phyloP scores from a whole-genome alignment of 208 protist genomes.

The Trypanosoma theileri region DNA sequence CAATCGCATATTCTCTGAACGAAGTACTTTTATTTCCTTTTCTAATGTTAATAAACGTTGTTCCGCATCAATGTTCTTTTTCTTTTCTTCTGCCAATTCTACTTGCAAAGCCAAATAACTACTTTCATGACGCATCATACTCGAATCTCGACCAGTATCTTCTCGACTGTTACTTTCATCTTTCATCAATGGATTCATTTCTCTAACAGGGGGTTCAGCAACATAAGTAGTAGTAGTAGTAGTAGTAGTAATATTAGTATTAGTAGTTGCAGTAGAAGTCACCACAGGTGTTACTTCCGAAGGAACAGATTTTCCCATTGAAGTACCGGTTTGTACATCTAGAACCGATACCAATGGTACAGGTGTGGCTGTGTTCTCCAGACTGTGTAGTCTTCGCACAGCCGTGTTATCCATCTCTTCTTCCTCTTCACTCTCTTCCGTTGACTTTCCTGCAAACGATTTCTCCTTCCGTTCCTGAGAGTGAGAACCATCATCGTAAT shows the following conservation, averaged over 20 bases:
- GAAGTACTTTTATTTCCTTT: slow-evolving; percentile 47
- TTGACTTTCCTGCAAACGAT: not conserved
- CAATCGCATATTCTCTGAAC: slow-evolving; percentile 39
- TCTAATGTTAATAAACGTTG: slow-evolving; percentile 45
- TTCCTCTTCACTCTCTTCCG: not conserved
- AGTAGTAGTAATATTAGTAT: not conserved
- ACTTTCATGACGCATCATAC: not conserved
- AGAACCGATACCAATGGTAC: not conserved
- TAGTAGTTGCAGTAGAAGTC: not conserved
- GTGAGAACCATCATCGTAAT: not conserved
- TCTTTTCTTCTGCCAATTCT: slow-evolving; percentile 69
- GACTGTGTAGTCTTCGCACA: not conserved
- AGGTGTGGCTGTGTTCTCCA: not conserved
- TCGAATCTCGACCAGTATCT: not conserved
- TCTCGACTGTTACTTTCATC: not conserved
- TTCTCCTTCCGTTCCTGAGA: no score
- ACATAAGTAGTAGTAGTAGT: no score
- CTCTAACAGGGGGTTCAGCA: no score
- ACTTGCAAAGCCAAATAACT: slow-evolving; percentile 30
- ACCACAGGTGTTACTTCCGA: not conserved
- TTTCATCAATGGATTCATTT: no score
- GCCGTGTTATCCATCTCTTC: not conserved
- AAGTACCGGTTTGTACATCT: not conserved
- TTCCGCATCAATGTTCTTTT: slow-evolving; percentile 72
- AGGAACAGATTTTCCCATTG: not conserved